Percentiles rank a stretch among this genome's conserved stretches.
Conservation (phyloP, 1,284 basidiomycete species). For the Ganoderma resinaceum region DNA sequence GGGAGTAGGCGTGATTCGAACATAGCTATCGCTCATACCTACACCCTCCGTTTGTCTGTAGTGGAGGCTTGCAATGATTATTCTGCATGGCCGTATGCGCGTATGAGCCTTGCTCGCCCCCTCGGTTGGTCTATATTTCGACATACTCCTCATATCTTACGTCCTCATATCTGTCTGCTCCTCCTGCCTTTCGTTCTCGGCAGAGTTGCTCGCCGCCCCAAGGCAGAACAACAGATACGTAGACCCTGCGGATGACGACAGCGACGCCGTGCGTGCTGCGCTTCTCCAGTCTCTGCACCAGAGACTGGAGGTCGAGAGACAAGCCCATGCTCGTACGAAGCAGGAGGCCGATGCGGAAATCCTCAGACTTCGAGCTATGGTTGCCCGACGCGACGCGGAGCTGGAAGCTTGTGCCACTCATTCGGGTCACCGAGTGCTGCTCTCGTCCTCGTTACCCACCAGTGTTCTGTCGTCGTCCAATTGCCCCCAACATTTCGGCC, state of each 20-base stretch:
- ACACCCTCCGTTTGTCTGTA: constrained; percentile 34
- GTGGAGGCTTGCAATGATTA: constrained; percentile 62
- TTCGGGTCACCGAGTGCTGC: constrained; percentile 21
- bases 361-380: constrained; percentile 55
- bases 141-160: neutral
- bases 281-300: constrained; percentile 51
- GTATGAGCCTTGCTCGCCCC: constrained; percentile 50
- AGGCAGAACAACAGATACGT: neutral
- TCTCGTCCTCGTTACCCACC: constrained; percentile 13
- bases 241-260: neutral
- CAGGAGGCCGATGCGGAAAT: constrained; percentile 51
- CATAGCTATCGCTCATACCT: constrained; percentile 21
- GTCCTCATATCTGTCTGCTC: neutral
- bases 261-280: constrained; percentile 31
- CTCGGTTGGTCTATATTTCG: constrained; percentile 46
- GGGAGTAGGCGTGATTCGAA: neutral
- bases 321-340: constrained; percentile 48
- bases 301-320: constrained; percentile 54
- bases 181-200: neutral
- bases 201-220: neutral
- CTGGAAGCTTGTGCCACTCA: constrained; percentile 48
- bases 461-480: neutral
- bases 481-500: neutral
- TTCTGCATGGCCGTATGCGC: constrained; percentile 58
- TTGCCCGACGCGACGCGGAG: constrained; percentile 63